Evolutionary conservation across 192 early-diverging fungal species (phyloP).

Genomic region (Coemansia sp.): DNA sequence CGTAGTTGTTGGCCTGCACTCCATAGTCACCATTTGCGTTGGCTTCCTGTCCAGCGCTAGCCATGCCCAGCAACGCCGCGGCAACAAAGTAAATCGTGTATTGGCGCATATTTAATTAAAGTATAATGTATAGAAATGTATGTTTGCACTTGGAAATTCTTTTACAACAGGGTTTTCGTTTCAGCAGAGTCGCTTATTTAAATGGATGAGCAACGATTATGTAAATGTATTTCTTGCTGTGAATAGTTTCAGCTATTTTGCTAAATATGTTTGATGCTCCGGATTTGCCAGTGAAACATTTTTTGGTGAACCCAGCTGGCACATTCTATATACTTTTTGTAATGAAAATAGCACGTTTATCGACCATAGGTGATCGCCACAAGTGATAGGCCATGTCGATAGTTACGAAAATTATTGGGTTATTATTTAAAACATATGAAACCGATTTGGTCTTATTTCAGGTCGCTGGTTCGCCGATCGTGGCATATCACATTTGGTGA

Average conservation of each 20-base stretch:
- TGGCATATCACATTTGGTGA: not conserved
- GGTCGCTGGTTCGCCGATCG: not conserved
- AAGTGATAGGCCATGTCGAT: not conserved
- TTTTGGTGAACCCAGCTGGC: no score
- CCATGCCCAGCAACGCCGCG: conserved; percentile 30
- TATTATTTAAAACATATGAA: not conserved
- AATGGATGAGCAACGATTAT: not conserved
- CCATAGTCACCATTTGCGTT: conserved; percentile 3
- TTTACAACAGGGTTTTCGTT: not conserved
- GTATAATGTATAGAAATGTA: not conserved
- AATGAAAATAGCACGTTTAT: not conserved
- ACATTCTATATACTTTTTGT: not conserved
- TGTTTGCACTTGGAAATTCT: not conserved
- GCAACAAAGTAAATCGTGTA: conserved; percentile 28
- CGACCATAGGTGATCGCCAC: not conserved
- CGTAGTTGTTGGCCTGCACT: not conserved
- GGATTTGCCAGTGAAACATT: not conserved
- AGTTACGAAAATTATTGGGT: not conserved
- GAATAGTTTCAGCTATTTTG: not conserved
- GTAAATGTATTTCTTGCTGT: not conserved
- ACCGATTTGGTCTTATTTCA: not conserved
- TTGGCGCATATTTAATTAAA: conserved; percentile 29
- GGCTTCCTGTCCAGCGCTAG: conserved; percentile 3
- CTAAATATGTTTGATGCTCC: not conserved
- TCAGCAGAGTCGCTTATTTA: not conserved